A percentile compares a stretch with the other conserved stretches of the same genome.
These are phyloP conservation scores for Suillus discolor DNA, from an alignment of 768 basidiomycete genomes.

Conservation along the genomic window DNA sequence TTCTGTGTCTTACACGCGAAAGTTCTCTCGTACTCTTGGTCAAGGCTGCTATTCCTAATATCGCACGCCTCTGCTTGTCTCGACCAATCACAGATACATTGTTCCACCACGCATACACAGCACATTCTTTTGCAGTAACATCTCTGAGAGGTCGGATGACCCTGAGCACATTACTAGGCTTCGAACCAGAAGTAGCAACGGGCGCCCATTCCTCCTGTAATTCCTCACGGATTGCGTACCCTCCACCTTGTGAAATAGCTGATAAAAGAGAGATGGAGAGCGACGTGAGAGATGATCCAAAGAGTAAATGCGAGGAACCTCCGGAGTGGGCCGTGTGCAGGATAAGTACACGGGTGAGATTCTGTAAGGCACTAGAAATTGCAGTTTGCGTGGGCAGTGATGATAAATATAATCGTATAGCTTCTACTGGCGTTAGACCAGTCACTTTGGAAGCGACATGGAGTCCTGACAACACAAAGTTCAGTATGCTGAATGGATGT, in stretches of 20 bases:
- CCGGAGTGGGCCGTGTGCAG: slow-evolving; percentile 62
- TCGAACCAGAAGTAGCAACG: slow-evolving; percentile 11
- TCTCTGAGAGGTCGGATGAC: slow-evolving; percentile 73
- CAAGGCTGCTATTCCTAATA: slow-evolving; percentile 61
- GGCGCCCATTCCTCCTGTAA: slow-evolving; percentile 71
- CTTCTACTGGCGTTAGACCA: slow-evolving; percentile 27
- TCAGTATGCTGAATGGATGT: not conserved
- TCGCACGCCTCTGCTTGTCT: slow-evolving; percentile 45
- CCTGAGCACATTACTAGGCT: slow-evolving; percentile 36
- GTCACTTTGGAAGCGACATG: slow-evolving; percentile 15
- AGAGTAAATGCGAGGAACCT: slow-evolving; percentile 71
- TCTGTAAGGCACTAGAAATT: slow-evolving; percentile 56
- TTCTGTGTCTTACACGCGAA: not conserved
- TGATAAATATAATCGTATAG: slow-evolving; percentile 53
- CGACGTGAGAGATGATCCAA: slow-evolving; percentile 80
- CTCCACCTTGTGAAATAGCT: slow-evolving; percentile 74
- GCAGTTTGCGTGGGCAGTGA: slow-evolving; percentile 79
- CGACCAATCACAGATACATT: slow-evolving; percentile 54
- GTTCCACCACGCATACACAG: slow-evolving; percentile 78
- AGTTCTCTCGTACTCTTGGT: slow-evolving; percentile 59
- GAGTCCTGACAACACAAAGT: slow-evolving; percentile 26
- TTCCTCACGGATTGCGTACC: slow-evolving; percentile 69
- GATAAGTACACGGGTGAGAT: slow-evolving; percentile 66
- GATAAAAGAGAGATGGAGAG: slow-evolving; percentile 76
- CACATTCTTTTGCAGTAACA: slow-evolving; percentile 77